phyloP scores from a whole-genome alignment of 2,329 filamentous ascomycete genomes.

The Ascosphaera aggregata region DNA sequence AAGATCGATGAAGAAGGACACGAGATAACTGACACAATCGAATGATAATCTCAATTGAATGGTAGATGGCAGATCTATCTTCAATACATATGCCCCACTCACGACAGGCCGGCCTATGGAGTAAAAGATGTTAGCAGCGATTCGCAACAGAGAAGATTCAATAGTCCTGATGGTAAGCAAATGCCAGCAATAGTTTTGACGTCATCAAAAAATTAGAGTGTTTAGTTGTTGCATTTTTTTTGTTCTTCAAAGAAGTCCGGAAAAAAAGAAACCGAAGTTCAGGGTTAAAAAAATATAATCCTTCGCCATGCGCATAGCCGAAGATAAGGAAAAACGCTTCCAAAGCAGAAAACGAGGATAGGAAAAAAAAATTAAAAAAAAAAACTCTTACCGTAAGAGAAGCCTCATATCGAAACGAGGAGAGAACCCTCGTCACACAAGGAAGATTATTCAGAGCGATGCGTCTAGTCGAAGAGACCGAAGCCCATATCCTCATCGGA shows the following conservation, averaged over 20 bases:
- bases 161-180: neutral
- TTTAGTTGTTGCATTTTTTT: conserved; percentile 38
- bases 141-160: too few relatives aligned
- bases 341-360: conserved; percentile 10
- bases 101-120: too few relatives aligned
- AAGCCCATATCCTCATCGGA: conserved; percentile 45
- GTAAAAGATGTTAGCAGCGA: too few relatives aligned
- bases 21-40: too few relatives aligned
- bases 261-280: conserved; percentile 22
- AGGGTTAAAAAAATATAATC: conserved; percentile 48
- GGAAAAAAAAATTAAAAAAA: conserved; percentile 9
- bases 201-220: conserved; percentile 55
- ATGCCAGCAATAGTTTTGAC: conserved; percentile 7
- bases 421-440: conserved; percentile 13
- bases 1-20: too few relatives aligned
- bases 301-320: conserved; percentile 17
- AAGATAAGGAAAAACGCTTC: conserved; percentile 12
- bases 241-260: conserved; percentile 28
- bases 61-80: too few relatives aligned
- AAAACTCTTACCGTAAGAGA: conserved; percentile 13
- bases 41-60: too few relatives aligned
- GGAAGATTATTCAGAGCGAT: conserved; percentile 6
- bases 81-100: too few relatives aligned
- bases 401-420: conserved; percentile 15
- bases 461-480: conserved; percentile 48